Evolutionary conservation across 768 basidiomycete species (phyloP).

Genomic region (Brasilioporus rufonigricans): DNA sequence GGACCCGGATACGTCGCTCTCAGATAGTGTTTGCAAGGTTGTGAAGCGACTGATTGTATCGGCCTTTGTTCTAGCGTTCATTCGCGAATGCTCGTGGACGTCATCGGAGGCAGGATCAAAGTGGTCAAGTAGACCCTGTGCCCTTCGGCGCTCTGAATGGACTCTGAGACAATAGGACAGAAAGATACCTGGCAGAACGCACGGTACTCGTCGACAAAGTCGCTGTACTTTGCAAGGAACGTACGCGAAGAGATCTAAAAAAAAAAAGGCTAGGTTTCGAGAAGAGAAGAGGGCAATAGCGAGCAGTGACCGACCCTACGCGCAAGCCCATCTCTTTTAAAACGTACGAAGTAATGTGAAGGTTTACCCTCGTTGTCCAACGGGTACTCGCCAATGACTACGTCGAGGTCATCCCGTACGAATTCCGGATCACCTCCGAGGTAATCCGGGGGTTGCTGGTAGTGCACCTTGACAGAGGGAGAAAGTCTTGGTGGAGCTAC

Average conservation of each 20-base stretch:
- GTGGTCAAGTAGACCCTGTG: slow-evolving; percentile 37
- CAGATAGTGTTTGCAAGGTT: slow-evolving; percentile 3
- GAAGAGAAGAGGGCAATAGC: not conserved
- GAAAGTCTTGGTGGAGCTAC: slow-evolving; percentile 40
- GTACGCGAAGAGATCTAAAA: slow-evolving; percentile 42
- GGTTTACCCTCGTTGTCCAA: slow-evolving; percentile 26
- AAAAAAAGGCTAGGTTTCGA: slow-evolving; percentile 2
- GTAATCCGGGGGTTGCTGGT: slow-evolving; percentile 36
- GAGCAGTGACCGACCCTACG: slow-evolving; percentile 45
- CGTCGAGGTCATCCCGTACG: slow-evolving; percentile 32
- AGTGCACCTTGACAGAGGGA: slow-evolving; percentile 38
- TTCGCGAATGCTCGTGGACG: slow-evolving; percentile 60
- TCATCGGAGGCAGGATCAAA: slow-evolving; percentile 60
- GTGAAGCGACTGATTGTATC: slow-evolving; percentile 8
- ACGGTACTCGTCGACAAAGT: slow-evolving; percentile 59
- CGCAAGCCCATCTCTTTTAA: slow-evolving; percentile 48
- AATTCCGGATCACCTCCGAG: slow-evolving; percentile 36
- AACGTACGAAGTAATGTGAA: slow-evolving; percentile 62
- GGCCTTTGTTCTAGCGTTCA: slow-evolving; percentile 38
- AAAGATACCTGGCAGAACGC: slow-evolving; percentile 21
- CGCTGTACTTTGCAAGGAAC: slow-evolving; percentile 39
- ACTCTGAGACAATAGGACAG: slow-evolving; percentile 7
- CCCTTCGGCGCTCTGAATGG: slow-evolving; percentile 45
- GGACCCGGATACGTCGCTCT: slow-evolving; percentile 12
- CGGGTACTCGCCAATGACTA: slow-evolving; percentile 59